phyloP scores from a whole-genome alignment of 441 rosid species.

The Bocquillonia castaneifolia region DNA sequence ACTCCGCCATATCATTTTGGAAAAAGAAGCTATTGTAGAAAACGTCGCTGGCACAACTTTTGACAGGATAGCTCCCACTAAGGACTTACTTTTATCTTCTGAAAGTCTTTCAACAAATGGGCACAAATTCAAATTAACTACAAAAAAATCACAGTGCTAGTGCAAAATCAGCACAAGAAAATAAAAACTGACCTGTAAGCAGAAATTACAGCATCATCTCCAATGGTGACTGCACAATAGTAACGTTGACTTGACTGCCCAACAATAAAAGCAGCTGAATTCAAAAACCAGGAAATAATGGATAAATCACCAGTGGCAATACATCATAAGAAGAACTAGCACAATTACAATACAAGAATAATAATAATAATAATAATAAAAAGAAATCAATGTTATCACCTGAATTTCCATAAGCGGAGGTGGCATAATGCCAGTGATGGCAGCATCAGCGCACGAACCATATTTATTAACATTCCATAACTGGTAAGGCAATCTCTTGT shows the following conservation, averaged over 20 bases:
- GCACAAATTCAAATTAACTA: constrained; percentile 17
- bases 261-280: constrained; percentile 89
- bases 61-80: constrained; percentile 86
- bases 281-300: constrained; percentile 51
- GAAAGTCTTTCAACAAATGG: constrained; percentile 57
- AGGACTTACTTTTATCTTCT: constrained; percentile 77
- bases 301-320: constrained; percentile 29
- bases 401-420: constrained; percentile 86
- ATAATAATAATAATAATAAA: neutral
- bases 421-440: constrained; percentile 83
- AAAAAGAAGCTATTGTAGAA: constrained; percentile 79
- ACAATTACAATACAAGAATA: no score
- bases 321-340: neutral
- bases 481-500: constrained; percentile 59
- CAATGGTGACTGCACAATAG: constrained; percentile 84
- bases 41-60: constrained; percentile 89
- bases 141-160: constrained; percentile 2
- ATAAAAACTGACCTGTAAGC: constrained; percentile 66
- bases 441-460: constrained; percentile 77
- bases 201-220: constrained; percentile 91
- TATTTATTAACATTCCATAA: constrained; percentile 82
- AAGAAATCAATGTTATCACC: constrained; percentile 34
- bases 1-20: constrained; percentile 89
- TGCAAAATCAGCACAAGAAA: neutral
- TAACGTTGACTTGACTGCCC: constrained; percentile 96